Conservation (phyloP, 768 basidiomycete genomes). For the Lentinus brumalis region DNA sequence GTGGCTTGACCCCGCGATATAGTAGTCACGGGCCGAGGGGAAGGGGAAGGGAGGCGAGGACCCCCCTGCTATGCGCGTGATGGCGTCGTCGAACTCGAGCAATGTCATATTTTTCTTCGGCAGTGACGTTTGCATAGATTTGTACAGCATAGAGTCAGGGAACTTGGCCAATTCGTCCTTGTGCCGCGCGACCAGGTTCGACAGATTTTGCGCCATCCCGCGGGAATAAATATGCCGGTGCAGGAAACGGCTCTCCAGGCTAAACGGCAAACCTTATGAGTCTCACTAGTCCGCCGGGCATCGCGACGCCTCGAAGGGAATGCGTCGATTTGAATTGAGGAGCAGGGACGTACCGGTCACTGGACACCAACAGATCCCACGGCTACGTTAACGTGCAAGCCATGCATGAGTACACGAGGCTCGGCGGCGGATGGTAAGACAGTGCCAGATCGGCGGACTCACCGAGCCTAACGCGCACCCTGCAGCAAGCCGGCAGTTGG, state of each 20-base stretch:
- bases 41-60: slow-evolving; percentile 51
- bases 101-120: slow-evolving; percentile 56
- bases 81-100: slow-evolving; percentile 57
- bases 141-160: slow-evolving; percentile 52
- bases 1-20: slow-evolving; percentile 60
- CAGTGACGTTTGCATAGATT: slow-evolving; percentile 48
- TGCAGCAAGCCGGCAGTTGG: slow-evolving; percentile 57
- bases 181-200: slow-evolving; percentile 57
- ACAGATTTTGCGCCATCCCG: slow-evolving; percentile 77
- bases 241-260: slow-evolving; percentile 56
- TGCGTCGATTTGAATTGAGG: slow-evolving; percentile 9
- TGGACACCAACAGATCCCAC: slow-evolving; percentile 48
- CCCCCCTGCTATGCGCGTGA: slow-evolving; percentile 74
- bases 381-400: slow-evolving; percentile 37
- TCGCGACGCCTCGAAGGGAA: neutral
- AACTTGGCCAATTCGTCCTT: slow-evolving; percentile 47
- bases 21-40: slow-evolving; percentile 47
- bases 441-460: slow-evolving; percentile 35
- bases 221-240: slow-evolving; percentile 71
- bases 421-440: slow-evolving; percentile 5
- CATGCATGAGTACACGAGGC: slow-evolving; percentile 14
- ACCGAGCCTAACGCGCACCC: slow-evolving; percentile 78
- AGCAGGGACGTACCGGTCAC: slow-evolving; percentile 21
- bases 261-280: slow-evolving; percentile 30
- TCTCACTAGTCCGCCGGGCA: neutral